These are phyloP conservation scores for Leishmania aethiopica DNA, from an alignment of 208 protist species.

Conservation along the genomic window DNA sequence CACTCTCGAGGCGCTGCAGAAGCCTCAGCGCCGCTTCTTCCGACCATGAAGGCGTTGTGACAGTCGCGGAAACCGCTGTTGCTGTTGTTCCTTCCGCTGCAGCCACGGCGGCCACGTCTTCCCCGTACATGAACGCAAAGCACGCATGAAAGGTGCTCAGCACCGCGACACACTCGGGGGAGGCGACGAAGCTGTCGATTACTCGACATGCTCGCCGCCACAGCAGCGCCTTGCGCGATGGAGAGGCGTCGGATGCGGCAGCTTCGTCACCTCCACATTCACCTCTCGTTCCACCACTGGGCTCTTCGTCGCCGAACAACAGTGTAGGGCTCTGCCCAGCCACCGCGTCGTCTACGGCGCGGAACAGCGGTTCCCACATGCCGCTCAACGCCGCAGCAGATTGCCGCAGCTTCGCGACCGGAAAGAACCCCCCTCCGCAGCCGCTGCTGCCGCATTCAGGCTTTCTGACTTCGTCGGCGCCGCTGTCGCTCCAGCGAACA, in stretches of 20 bases:
- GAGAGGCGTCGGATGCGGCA: neutral
- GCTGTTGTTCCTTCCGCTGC: neutral
- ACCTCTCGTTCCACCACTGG: neutral
- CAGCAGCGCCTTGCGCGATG: constrained; percentile 1
- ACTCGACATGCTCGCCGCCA: constrained; percentile 18
- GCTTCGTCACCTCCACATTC: neutral
- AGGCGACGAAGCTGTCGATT: constrained; percentile 20
- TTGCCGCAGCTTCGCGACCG: constrained; percentile 41
- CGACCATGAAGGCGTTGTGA: neutral
- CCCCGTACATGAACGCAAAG: constrained; percentile 67
- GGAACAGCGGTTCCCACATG: constrained; percentile 74
- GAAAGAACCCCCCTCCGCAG: constrained; percentile 35
- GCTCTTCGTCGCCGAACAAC: neutral
- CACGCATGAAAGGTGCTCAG: constrained; percentile 55
- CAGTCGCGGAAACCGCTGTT: neutral
- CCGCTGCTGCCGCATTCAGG: neutral
- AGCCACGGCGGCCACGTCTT: neutral
- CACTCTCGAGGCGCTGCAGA: neutral
- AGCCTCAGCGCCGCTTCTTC: neutral
- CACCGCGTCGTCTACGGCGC: constrained; percentile 41
- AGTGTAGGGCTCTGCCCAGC: neutral
- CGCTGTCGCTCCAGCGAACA: constrained; percentile 10
- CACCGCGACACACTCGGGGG: constrained; percentile 39
- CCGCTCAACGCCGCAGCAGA: constrained; percentile 45
- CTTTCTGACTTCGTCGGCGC: neutral